Base-by-base conservation (phyloP, 2,329 filamentous ascomycete species). In the Ophiostoma piceae region DNA sequence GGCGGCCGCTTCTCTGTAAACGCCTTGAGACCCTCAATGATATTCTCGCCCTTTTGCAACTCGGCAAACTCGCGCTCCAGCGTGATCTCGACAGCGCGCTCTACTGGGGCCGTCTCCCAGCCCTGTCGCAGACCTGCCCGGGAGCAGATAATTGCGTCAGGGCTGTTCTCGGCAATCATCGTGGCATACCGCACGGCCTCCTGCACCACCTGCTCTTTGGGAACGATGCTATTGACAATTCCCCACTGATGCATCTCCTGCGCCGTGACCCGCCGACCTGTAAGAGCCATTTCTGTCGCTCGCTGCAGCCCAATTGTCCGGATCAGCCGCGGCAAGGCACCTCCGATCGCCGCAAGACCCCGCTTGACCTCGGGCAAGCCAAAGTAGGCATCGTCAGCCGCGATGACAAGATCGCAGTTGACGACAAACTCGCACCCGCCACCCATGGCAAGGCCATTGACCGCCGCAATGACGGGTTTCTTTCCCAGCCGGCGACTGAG, bases 81-180 rank as follows among this genome's bases (percentile, higher is more conserved):
- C 35, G 75, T 70, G 4, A 70, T 67, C 26, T 73, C 62, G 60
- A 74, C 74, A 19, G 75, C 73, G 19, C 71, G 72, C 71, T 75
- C 76, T 29, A 75, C 76, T 35, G 71, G 73, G 6, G 72, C 74
- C 35, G 71, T 84, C 75, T 92, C 90, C 90, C 90, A 94, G 0
- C 88, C 90, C 75, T 90, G 79, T 77, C 90, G 85, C 35, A 95
- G 76, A 0, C 91, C 91, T 75, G 88, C 87, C 22, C 90, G 83
- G 70, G 83, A 88, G 14, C 92, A 88, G 75, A 94, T 87, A 54
- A 94, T 85, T 62, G 89, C 84, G 78, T 95, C 92, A 1, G 91
- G 92, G 74, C 89, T 92, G 78, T 90, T 89, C 71, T 77, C 83
- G 57, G 85, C 86, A 75, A 94, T 85, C 75, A 82, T 79, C 66